Percentiles rank a stretch among this genome's conserved stretches.
These are phyloP conservation scores for Ophiostoma tasmaniense DNA, from an alignment of 2,329 filamentous ascomycete genomes.

Conservation along the genomic window DNA sequence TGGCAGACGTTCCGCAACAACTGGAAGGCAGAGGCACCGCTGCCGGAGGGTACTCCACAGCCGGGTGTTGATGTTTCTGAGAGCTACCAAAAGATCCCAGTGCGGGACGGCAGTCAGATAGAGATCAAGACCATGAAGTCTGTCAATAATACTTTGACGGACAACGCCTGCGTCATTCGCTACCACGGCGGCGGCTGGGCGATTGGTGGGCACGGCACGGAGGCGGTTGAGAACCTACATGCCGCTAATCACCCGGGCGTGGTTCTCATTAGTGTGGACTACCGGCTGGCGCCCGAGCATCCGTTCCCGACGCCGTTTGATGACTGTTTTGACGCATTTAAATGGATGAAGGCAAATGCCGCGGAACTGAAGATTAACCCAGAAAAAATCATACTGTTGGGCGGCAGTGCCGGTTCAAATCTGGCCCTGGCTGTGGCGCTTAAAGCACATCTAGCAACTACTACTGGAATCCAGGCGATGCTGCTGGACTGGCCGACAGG, in stretches of 20 bases:
- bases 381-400: neutral
- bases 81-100: neutral
- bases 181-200: slow-evolving; percentile 33
- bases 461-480: slow-evolving; percentile 28
- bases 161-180: slow-evolving; percentile 27
- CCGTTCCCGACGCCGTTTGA: slow-evolving; percentile 42
- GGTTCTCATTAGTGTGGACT: slow-evolving; percentile 32
- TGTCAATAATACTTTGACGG: slow-evolving; percentile 24
- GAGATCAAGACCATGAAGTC: neutral
- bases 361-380: neutral
- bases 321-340: slow-evolving; percentile 40
- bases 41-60: slow-evolving; percentile 26
- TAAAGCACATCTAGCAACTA: neutral
- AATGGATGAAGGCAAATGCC: neutral
- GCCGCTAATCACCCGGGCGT: slow-evolving; percentile 20
- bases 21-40: slow-evolving; percentile 23
- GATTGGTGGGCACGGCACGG: slow-evolving; percentile 29
- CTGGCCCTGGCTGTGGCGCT: neutral
- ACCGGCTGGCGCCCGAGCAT: slow-evolving; percentile 39
- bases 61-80: slow-evolving; percentile 30
- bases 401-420: neutral
- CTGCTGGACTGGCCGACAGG: slow-evolving; percentile 30
- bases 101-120: neutral
- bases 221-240: slow-evolving; percentile 30
- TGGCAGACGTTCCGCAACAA: slow-evolving; percentile 26